These are phyloP conservation scores for Wickerhamiella allomyrinae DNA, from an alignment of 805 yeast genomes.

Conservation along the genomic window DNA sequence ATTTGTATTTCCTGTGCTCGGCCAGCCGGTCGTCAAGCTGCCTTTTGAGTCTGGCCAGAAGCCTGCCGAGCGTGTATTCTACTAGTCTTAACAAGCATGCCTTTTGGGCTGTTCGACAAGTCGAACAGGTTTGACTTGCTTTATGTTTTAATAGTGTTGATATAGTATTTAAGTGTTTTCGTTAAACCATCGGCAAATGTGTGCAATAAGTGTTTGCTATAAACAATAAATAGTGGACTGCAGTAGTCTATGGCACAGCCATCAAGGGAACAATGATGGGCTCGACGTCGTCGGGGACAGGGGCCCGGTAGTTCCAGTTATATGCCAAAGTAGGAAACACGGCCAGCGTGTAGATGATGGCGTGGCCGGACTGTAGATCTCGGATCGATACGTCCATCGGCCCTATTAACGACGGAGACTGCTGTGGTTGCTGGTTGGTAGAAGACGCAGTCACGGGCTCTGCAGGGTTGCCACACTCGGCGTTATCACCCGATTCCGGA, in stretches of 20 bases:
- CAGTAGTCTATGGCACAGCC: too few relatives aligned
- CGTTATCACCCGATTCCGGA: not conserved
- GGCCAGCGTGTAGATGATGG: slow-evolving; percentile 1
- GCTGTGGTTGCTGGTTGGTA: not conserved
- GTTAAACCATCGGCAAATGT: too few relatives aligned
- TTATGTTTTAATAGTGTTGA: too few relatives aligned
- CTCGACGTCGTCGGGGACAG: too few relatives aligned
- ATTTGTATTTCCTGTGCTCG: slow-evolving; percentile 14
- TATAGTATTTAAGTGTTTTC: too few relatives aligned
- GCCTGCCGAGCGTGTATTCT: slow-evolving; percentile 12
- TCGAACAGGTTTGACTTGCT: too few relatives aligned
- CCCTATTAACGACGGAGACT: not conserved
- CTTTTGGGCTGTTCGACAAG: too few relatives aligned
- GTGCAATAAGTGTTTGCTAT: too few relatives aligned
- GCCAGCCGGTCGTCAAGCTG: slow-evolving; percentile 11
- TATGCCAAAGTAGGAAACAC: not conserved
- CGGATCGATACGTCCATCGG: not conserved
- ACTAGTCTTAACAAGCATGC: not conserved
- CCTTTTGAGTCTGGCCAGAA: slow-evolving; percentile 14
- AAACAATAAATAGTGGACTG: too few relatives aligned
- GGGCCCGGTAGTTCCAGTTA: not conserved
- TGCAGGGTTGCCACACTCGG: not conserved
- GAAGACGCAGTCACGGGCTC: not conserved
- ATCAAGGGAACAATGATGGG: too few relatives aligned
- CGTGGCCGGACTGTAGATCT: not conserved